Percentiles rank a stretch among this genome's conserved stretches.
These are phyloP conservation scores for Lavandula angustifolia DNA, from an alignment of 257 asterid genomes.

Conservation along the genomic window DNA sequence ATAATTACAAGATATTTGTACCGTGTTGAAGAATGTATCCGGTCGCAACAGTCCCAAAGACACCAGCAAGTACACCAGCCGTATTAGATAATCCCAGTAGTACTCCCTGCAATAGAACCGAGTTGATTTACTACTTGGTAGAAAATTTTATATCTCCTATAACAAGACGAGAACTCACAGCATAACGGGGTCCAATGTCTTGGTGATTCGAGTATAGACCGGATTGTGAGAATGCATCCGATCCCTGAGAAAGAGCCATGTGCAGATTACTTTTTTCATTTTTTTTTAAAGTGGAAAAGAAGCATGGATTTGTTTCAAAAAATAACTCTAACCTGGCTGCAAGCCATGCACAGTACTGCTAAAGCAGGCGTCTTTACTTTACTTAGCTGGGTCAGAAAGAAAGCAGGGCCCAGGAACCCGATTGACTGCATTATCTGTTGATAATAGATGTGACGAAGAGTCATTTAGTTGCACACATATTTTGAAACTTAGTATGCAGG, in stretches of 20 bases:
- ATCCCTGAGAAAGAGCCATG: slow-evolving; percentile 56
- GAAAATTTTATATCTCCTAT: background rate
- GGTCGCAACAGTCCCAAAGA: slow-evolving; percentile 95
- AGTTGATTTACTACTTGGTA: background rate
- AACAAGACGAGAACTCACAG: slow-evolving; percentile 61
- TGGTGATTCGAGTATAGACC: slow-evolving; percentile 98
- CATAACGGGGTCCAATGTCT: slow-evolving; percentile 96
- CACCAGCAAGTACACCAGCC: slow-evolving; percentile 98
- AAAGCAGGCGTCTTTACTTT: slow-evolving; percentile 80
- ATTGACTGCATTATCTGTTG: slow-evolving; percentile 92
- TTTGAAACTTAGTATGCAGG: too few relatives aligned
- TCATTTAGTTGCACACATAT: background rate
- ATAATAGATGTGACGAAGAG: slow-evolving; percentile 23
- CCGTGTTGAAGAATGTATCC: slow-evolving; percentile 97
- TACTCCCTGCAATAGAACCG: slow-evolving; percentile 66
- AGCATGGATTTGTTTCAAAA: background rate
- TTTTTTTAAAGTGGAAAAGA: background rate
- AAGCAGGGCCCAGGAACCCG: slow-evolving; percentile 96
- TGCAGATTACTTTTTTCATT: slow-evolving; percentile 10
- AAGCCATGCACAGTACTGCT: slow-evolving; percentile 95
- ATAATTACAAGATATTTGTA: slow-evolving; percentile 33
- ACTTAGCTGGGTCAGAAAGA: slow-evolving; percentile 78
- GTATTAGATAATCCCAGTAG: slow-evolving; percentile 87
- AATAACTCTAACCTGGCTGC: slow-evolving; percentile 69
- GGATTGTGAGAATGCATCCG: slow-evolving; percentile 97